phyloP scores from a whole-genome alignment of 1,284 basidiomycete species.

The Apiotrichum siamense region DNA sequence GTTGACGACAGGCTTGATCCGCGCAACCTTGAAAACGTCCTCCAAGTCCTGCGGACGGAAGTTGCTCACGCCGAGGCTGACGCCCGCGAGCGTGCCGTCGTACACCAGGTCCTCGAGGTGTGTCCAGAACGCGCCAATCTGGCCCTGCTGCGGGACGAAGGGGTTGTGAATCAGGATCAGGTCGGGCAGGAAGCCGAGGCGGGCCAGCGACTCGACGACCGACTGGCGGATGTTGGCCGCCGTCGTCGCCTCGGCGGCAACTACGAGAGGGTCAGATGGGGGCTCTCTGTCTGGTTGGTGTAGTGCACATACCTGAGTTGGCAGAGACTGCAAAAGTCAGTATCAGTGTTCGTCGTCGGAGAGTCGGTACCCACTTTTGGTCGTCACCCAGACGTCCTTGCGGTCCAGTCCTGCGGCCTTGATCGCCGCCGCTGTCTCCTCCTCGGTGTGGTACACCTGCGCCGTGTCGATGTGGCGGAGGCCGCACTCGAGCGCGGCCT shows the following conservation, averaged over 20 bases:
- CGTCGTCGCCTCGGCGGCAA: conserved; percentile 4
- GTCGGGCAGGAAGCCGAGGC: conserved; percentile 30
- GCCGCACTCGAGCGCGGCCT: conserved; percentile 33
- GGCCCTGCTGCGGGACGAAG: conserved; percentile 23
- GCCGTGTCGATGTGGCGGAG: conserved; percentile 44
- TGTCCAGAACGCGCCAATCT: conserved; percentile 29
- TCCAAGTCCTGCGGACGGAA: conserved; percentile 41
- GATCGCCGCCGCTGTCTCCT: conserved; percentile 47
- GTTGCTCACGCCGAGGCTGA: conserved; percentile 42
- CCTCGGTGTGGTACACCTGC: conserved; percentile 44
- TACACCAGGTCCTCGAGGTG: conserved; percentile 39
- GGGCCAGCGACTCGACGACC: conserved; percentile 22
- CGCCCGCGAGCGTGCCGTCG: conserved; percentile 59
- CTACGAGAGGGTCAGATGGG: not conserved
- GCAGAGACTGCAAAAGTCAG: not conserved
- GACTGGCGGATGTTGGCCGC: conserved; percentile 19
- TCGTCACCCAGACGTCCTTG: conserved; percentile 52
- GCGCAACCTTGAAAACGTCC: conserved; percentile 46
- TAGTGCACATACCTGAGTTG: not conserved
- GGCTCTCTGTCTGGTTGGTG: not conserved
- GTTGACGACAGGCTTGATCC: conserved; percentile 64
- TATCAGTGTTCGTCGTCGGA: not conserved
- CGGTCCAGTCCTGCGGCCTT: conserved; percentile 46
- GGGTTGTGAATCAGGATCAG: conserved; percentile 37
- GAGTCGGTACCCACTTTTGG: conserved; percentile 45